Evolutionary conservation across 1,284 basidiomycete species (phyloP).

Genomic region (Puccinia polysora): DNA sequence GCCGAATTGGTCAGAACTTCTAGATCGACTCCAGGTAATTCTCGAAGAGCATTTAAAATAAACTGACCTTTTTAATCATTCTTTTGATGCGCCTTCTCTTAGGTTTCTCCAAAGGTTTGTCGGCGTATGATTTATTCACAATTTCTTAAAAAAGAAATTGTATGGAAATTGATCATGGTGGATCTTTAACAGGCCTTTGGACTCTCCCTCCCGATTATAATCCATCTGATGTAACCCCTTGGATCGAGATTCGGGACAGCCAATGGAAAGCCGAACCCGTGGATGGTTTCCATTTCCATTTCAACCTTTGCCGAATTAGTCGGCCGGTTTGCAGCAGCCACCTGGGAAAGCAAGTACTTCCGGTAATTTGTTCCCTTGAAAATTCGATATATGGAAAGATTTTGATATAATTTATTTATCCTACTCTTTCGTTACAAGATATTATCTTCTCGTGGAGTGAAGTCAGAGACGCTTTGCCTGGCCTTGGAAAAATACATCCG

Average conservation of each 20-base stretch:
- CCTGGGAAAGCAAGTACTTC: slow-evolving; percentile 28
- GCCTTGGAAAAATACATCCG: slow-evolving; percentile 5
- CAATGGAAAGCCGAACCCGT: slow-evolving; percentile 37
- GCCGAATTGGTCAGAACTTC: slow-evolving; percentile 19
- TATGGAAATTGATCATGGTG: background rate
- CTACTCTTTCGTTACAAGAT: background rate
- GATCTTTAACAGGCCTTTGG: slow-evolving; percentile 26
- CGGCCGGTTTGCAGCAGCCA: background rate
- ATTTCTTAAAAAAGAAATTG: background rate
- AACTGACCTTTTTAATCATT: background rate
- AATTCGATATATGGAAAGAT: background rate
- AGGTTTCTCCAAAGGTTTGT: slow-evolving; percentile 41
- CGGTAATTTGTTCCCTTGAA: background rate
- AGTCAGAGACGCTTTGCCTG: background rate
- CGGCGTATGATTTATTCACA: background rate
- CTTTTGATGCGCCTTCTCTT: background rate
- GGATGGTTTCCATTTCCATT: background rate
- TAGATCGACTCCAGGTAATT: background rate
- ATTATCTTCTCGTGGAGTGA: slow-evolving; percentile 5
- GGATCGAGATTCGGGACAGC: slow-evolving; percentile 35
- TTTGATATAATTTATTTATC: background rate
- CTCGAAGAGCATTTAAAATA: background rate
- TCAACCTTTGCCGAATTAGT: slow-evolving; percentile 32
- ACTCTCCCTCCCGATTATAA: slow-evolving; percentile 2
- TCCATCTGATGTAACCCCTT: background rate